These are phyloP conservation scores for Candida easanensis DNA, from an alignment of 805 yeast species.

Conservation along the genomic window DNA sequence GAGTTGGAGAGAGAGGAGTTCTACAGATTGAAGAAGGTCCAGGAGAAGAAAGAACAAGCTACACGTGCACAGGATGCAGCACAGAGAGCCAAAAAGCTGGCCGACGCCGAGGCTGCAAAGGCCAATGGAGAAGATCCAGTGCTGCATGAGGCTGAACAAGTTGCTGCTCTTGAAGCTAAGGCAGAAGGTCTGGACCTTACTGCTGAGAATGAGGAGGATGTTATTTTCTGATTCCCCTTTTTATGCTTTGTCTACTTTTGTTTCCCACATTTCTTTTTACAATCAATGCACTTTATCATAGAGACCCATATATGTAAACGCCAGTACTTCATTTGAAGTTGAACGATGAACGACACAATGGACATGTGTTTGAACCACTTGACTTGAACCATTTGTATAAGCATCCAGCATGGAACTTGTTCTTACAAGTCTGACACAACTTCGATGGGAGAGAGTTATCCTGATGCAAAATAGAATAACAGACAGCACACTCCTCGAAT, in stretches of 20 bases:
- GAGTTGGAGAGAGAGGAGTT: slow-evolving; percentile 98
- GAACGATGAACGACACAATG: slow-evolving; percentile 78
- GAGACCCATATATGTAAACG: not conserved
- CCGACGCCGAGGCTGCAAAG: slow-evolving; percentile 22
- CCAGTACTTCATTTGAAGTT: slow-evolving; percentile 34
- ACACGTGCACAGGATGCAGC: slow-evolving; percentile 29
- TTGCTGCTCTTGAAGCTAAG: slow-evolving; percentile 16
- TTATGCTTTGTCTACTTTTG: not conserved
- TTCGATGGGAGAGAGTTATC: slow-evolving; percentile 90
- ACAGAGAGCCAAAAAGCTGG: slow-evolving; percentile 29
- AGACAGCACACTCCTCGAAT: slow-evolving; percentile 95
- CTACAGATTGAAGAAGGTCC: slow-evolving; percentile 89
- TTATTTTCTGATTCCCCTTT: slow-evolving; percentile 34
- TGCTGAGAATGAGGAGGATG: slow-evolving; percentile 43
- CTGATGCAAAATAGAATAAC: slow-evolving; percentile 84
- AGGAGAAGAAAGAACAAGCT: slow-evolving; percentile 29
- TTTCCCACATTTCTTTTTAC: not conserved
- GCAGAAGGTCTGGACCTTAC: slow-evolving; percentile 28
- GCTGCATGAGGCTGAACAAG: slow-evolving; percentile 20
- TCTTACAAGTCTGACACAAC: slow-evolving; percentile 84
- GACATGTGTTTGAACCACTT: slow-evolving; percentile 89
- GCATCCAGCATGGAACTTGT: slow-evolving; percentile 95
- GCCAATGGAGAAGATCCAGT: slow-evolving; percentile 17
- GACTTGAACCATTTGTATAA: slow-evolving; percentile 96
- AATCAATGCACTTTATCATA: not conserved